A percentile compares a stretch with the other conserved stretches of the same genome.
Conservation (phyloP, 257 asterid genomes). For the Anisodus acutangulus region DNA sequence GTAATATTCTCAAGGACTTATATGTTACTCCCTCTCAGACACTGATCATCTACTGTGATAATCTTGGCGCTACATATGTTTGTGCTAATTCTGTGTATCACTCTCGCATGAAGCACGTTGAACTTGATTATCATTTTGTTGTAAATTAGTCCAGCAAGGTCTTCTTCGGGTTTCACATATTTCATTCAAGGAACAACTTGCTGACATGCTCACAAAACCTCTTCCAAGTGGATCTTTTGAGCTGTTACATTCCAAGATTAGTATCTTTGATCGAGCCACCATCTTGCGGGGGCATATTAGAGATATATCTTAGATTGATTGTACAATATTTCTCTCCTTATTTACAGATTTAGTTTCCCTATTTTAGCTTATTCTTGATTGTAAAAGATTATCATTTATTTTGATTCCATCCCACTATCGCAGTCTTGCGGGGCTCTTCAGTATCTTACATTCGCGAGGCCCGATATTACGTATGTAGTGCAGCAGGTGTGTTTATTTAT, state of each 20-base stretch:
- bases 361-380: too few species aligned
- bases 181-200: background rate
- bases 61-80: background rate
- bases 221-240: background rate
- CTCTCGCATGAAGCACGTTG: slow-evolving; percentile 10
- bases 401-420: too few species aligned
- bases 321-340: background rate
- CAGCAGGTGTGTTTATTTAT: too few species aligned
- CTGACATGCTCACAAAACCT: background rate
- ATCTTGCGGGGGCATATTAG: background rate
- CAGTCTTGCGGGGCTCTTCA: too few species aligned
- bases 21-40: background rate
- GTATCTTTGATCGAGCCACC: background rate
- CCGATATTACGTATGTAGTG: too few species aligned
- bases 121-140: background rate
- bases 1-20: background rate
- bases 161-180: background rate
- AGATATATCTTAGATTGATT: background rate
- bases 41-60: background rate
- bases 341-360: background rate
- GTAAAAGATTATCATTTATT: too few species aligned
- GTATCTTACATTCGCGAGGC: too few species aligned
- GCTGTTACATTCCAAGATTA: background rate
- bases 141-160: background rate
- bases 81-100: background rate